Evolutionary conservation across 1,284 basidiomycete species (phyloP).

Genomic region (Golubevia pallescens): DNA sequence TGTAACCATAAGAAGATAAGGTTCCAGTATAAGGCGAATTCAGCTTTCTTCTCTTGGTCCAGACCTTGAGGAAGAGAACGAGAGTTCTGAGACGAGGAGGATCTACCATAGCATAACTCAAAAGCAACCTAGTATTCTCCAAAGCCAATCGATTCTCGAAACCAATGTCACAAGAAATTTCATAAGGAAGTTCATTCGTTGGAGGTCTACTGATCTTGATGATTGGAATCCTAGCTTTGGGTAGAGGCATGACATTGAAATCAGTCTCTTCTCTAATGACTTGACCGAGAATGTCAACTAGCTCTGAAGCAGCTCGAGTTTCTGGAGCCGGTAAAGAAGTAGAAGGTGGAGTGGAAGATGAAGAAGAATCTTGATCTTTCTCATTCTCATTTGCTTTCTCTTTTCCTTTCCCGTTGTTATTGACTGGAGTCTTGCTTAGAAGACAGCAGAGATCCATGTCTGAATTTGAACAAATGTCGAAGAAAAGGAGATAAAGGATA

Average conservation of each 20-base stretch:
- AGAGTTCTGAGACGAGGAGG: conserved; percentile 89
- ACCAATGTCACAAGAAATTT: conserved; percentile 92
- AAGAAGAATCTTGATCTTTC: conserved; percentile 18
- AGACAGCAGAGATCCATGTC: conserved; percentile 64
- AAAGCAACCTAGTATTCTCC: conserved; percentile 92
- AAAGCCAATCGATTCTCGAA: conserved; percentile 96
- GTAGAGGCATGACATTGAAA: conserved; percentile 93
- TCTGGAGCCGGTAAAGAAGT: background rate
- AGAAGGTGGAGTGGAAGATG: background rate
- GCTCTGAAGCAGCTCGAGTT: conserved; percentile 73
- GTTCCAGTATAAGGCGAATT: conserved; percentile 98
- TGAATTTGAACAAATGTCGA: too few species aligned
- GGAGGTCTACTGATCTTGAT: conserved; percentile 93
- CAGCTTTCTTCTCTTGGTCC: conserved; percentile 97
- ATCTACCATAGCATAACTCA: conserved; percentile 97
- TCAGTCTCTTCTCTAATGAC: conserved; percentile 95
- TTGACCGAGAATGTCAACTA: conserved; percentile 91
- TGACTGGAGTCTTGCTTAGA: conserved; percentile 71
- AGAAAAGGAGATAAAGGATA: too few species aligned
- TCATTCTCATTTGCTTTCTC: background rate
- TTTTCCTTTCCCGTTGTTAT: background rate
- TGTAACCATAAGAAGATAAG: conserved; percentile 95
- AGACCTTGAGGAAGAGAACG: conserved; percentile 97
- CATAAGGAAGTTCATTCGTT: conserved; percentile 75
- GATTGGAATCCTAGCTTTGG: conserved; percentile 96